Evolutionary conservation across 1,139 yeast species (phyloP), one percentile per base, ranked within the genome.

Genomic region (Kodamaea plutei): DNA sequence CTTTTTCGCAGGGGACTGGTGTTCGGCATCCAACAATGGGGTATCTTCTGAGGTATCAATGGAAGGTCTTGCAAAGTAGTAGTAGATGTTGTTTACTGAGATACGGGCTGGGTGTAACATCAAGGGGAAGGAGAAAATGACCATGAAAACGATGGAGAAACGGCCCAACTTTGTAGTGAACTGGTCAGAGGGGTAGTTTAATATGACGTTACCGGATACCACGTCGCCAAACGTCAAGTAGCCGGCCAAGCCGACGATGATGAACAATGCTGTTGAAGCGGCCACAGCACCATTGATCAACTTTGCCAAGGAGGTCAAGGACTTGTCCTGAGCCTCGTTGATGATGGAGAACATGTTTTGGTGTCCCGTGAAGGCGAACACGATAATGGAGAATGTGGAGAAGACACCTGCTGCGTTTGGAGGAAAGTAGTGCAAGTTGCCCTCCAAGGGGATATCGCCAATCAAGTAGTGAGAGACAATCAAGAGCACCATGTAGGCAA

Each of bases 91-190:
- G 53, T 85, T 83, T 19, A 82, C 65, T 1, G 96, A 84, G 17
- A 85, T 79, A 35, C 98, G 67, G 28, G 95, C 84, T 1, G 98
- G 98, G 53, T 89, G 95, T n/a, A n/a, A n/a, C n/a, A n/a, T 84
- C 44, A 91, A 68, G 12, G 98, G 98, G 61, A 82, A 91, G 6
- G 95, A 84, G 40, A 91, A 73, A 8, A 84, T 61, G 24, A 93
- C 94, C 82, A 91, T 78, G 25, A 84, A 63, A 1, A 84, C 93
- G 38, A 91, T 74, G 22, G 88, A 75, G 13, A 77, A 64, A 38
- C 91, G 74, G 8, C 94, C 97, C 29, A 85, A 48, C 8, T 75
- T 70, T 4, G 84, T 69, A 28, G 71, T 48, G 30, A 67, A 46
- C 30, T 35, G 35, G 26, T 66, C 68, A 4, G 61, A 58, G 24